Percentiles rank a stretch among this genome's conserved stretches.
Evolutionary conservation across 1,139 yeast genomes (phyloP).

Genomic region (Yamadazyma diddensiae): DNA sequence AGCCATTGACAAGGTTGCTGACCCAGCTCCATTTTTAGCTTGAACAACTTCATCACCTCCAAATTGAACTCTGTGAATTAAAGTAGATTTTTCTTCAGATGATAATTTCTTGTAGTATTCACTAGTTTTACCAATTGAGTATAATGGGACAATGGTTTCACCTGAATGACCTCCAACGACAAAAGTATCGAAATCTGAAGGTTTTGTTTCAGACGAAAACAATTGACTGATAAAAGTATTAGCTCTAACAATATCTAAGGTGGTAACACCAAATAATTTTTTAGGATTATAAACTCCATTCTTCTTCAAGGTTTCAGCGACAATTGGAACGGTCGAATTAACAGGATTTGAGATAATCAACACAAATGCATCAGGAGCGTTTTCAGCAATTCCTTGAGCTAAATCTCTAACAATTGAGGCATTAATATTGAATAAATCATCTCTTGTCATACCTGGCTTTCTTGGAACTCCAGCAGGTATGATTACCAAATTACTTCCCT

Average conservation of each 20-base stretch:
- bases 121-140: constrained; percentile 56
- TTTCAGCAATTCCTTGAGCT: constrained; percentile 83
- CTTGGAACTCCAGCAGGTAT: constrained; percentile 99
- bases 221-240: constrained; percentile 85
- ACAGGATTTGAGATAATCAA: constrained; percentile 95
- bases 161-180: constrained; percentile 99
- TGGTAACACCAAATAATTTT: constrained; percentile 95
- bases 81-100: constrained; percentile 59
- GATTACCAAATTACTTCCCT: constrained; percentile 81
- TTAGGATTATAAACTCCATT: constrained; percentile 88
- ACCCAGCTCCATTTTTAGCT: constrained; percentile 98
- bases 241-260: constrained; percentile 91
- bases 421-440: constrained; percentile 94
- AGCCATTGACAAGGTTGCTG: constrained; percentile 98
- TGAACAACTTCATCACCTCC: constrained; percentile 99
- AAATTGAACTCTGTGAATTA: constrained; percentile 92
- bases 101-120: constrained; percentile 45
- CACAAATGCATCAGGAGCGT: constrained; percentile 84
- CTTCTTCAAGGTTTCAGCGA: constrained; percentile 87
- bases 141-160: constrained; percentile 93
- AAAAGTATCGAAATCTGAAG: constrained; percentile 67
- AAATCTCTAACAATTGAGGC: constrained; percentile 93
- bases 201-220: constrained; percentile 49
- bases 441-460: constrained; percentile 99
- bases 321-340: constrained; percentile 97